Evolutionary conservation across 2,329 filamentous ascomycete species (phyloP), one percentile per base, ranked within the genome.

Genomic region (Ustulina deusta): DNA sequence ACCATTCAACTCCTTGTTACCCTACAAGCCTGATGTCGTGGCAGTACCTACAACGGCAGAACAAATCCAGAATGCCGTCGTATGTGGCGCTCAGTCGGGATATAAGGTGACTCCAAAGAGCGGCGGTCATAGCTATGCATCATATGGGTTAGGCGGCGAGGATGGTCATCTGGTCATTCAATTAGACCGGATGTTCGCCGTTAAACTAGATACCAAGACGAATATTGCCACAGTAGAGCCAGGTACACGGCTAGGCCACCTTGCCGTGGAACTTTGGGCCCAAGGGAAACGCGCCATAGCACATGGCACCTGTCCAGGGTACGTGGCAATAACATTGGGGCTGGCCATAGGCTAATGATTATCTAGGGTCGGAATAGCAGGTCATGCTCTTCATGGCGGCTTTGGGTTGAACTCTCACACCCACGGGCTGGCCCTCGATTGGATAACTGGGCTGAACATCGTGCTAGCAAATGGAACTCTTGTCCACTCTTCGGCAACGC

Each of bases 111-210:
- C 82, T 32, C 80, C 83, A 20, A 82, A 81, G 69, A 78, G 79
- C 40, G 84, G 83, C 38, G 84, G 84, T n/a, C 84, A 85, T 71
- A 84, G 81, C 5, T 86, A 85, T 71, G 82, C 81, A 22, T 81
- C 80, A 11, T 81, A 79, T 68, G 81, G 81, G 59, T 78, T 82
- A 7, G 82, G 82, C 42, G 83, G 83, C 10, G 79, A 82, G 66
- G 78, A 84, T 62, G 83, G 83, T 1, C 78, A 79, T 62, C 78
- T 85, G 66, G 79, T 84, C 58, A 80, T 85, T 60, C 78, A 83
- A 72, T 76, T 85, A 25, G 77, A 83, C 69, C 74, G 79, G 32
- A 80, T 85, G 72, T 79, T 81, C 63, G 76, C 78, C 2, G 78
- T 85, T 20, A 76, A 77, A 17, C 73, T 83, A 6, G 77, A 84